Evolutionary conservation across 495 filamentous ascomycete species (phyloP), one percentile per base, ranked within the genome.

Genomic region (Parathielavia hyrcaniae): DNA sequence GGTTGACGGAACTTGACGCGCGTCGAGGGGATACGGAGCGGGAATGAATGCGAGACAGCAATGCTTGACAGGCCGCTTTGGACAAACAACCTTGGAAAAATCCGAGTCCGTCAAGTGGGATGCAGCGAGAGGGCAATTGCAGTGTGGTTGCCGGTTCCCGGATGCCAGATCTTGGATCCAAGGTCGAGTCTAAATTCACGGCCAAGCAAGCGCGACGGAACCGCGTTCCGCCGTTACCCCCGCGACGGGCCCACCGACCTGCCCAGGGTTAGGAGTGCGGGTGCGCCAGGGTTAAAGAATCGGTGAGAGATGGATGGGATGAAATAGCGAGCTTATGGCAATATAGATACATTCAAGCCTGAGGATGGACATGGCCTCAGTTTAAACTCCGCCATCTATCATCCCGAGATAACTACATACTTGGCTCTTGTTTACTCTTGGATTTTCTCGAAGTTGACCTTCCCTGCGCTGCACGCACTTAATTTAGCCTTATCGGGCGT

Each of bases 171-270:
- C 35, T 32, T 30, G 53, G 40, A 22, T 17, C n/a, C 23, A 10
- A 10, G n/a, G 32, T 23, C 5, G 19, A 38, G 45, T 51, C 46
- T 26, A 46, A 52, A 57, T 49, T 53, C 19, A 49, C 38, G 38
- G 26, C 57, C 44, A 48, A 66, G 55, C 47, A 60, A 68, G 58
- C 65, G 67, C 65, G 65, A 67, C 65, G 26, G 26, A 6, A 30
- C 26, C 6, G 26, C 26, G 6, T n/a, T 14, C 22, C 35, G 22
- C 46, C 45, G 64, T 65, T 69, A 43, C 62, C 67, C 67, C 67
- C 67, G 67, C 67, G 65, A 69, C 67, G 52, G 55, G 19, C 40
- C 58, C 47, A 55, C 58, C n/a, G 6, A 40, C 50, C 17, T 40
- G n/a, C 34, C 26, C 43, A 52, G 56, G 55, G 55, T 52, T 58